Evolutionary conservation across 306 rosid genomes (phyloP), one percentile per base, ranked within the genome.

Genomic region (Inga laurina): DNA sequence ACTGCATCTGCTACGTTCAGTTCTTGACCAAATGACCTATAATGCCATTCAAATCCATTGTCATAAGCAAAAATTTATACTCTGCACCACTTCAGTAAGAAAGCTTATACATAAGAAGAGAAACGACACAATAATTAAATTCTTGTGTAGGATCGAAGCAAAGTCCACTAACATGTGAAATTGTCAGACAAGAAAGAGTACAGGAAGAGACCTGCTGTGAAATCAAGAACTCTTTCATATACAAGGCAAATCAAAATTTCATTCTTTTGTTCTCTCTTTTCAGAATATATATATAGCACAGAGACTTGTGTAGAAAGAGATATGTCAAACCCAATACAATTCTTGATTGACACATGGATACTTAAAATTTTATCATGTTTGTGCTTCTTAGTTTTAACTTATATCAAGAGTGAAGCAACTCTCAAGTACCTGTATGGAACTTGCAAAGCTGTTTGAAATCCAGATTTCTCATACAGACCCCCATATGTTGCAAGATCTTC

Each of bases 391-490:
- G n/a, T 30, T 65, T 8, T 45, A 9, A 45, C 57, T 43, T n/a
- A 43, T 5, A 10, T 43, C 9, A 21, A 45, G 51, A 35, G 39
- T 37, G 24, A 79, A 82, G 74, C 46, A 45, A 79, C 54, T 32
- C 27, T 32, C 22, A 24, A 32, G 79, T 84, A 93, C 97, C 98
- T 93, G 59, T 92, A 95, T 52, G 97, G 92, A 87, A 93, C 77
- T 88, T 93, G 88, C 83, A 95, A 75, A 10, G 97, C 90, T 35
- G 94, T 88, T 82, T 13, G 84, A 76, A 95, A 90, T 30, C 98
- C 97, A 22, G 97, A 93, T 88, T 92, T 93, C 88, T 91, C 88
- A 85, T 89, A 95, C 82, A 89, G 79, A 56, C 85, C 90, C 30
- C 90, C 95, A 46, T 95, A 95, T 48, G 82, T 59, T 14, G 88